These are phyloP conservation scores for Catunica adiposa DNA, from an alignment of 2,329 filamentous ascomycete genomes.

Conservation along the genomic window DNA sequence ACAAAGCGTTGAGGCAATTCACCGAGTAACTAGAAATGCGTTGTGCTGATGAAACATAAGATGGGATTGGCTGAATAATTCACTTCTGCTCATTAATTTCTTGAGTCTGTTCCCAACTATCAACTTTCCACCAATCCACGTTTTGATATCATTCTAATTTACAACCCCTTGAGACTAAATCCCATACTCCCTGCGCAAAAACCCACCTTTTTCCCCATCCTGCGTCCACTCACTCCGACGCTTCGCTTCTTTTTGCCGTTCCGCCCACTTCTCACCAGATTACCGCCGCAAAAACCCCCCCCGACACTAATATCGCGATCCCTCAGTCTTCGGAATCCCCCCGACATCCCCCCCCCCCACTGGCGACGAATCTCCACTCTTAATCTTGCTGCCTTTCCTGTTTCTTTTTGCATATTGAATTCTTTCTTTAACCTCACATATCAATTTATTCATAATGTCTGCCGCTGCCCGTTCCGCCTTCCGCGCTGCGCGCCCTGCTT, in stretches of 20 bases:
- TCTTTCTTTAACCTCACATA: not conserved
- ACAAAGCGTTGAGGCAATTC: too few relatives aligned
- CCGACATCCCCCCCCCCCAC: not conserved
- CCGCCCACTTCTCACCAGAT: constrained; percentile 8
- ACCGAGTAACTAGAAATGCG: too few relatives aligned
- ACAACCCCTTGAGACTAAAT: not conserved
- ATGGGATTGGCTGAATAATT: too few relatives aligned
- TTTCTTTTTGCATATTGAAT: not conserved
- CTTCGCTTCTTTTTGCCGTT: constrained; percentile 12
- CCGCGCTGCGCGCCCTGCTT: constrained; percentile 38
- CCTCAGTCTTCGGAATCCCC: not conserved
- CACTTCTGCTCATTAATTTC: too few relatives aligned
- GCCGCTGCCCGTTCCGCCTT: constrained; percentile 32
- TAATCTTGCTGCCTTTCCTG: not conserved
- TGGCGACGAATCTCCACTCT: not conserved
- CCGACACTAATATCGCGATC: not conserved
- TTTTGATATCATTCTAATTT: not conserved
- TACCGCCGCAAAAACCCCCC: constrained; percentile 3
- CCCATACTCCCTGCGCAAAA: not conserved
- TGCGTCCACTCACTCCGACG: not conserved
- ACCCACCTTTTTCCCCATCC: not conserved
- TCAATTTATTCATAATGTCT: constrained; percentile 4
- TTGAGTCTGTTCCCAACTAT: not conserved
- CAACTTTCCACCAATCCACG: not conserved
- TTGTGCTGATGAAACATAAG: too few relatives aligned